Conservation (phyloP, 768 basidiomycete genomes). For the Suillus americanus region DNA sequence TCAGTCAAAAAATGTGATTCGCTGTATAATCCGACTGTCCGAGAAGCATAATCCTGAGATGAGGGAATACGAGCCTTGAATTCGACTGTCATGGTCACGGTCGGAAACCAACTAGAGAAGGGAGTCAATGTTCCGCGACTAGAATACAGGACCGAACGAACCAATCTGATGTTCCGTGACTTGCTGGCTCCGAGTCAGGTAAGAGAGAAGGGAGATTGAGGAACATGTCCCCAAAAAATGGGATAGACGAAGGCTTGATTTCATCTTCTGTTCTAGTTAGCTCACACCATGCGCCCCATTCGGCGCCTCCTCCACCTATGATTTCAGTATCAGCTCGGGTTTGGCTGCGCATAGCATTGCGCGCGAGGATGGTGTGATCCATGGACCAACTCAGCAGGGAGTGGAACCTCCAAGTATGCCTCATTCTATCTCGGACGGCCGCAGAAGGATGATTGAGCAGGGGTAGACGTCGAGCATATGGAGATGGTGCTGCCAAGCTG, state of each 20-base stretch:
- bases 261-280: conserved; percentile 46
- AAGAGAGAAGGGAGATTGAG: conserved; percentile 45
- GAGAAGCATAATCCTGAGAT: conserved; percentile 39
- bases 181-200: conserved; percentile 44
- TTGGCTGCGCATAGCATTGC: conserved; percentile 38
- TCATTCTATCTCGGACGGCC: conserved; percentile 25
- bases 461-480: conserved; percentile 61
- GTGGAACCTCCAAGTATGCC: conserved; percentile 36
- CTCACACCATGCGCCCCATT: conserved; percentile 56
- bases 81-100: conserved; percentile 58
- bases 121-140: not conserved
- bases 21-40: conserved; percentile 60
- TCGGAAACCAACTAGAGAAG: conserved; percentile 56
- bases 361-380: conserved; percentile 41
- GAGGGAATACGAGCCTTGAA: conserved; percentile 63
- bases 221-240: conserved; percentile 59
- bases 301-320: conserved; percentile 52
- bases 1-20: conserved; percentile 50
- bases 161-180: conserved; percentile 14
- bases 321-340: conserved; percentile 38
- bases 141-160: conserved; percentile 8
- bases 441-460: conserved; percentile 52
- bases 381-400: conserved; percentile 35
- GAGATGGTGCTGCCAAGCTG: conserved; percentile 48
- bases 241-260: conserved; percentile 48